Conservation (phyloP, 208 protist genomes). For the Leishmania guyanensis region DNA sequence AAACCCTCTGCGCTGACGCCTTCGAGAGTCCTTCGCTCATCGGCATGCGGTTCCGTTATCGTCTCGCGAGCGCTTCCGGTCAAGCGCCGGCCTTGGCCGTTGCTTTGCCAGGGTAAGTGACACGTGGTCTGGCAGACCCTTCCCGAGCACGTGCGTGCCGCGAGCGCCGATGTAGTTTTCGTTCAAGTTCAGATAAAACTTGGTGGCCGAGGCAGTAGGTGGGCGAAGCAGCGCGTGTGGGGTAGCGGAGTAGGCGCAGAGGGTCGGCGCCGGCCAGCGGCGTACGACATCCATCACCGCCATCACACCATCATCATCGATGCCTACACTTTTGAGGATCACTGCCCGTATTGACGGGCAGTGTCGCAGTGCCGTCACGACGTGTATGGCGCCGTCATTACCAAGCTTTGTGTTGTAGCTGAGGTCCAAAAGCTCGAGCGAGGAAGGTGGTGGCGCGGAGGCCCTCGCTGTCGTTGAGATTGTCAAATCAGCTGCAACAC, state of each 20-base stretch:
- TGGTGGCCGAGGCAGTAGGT: conserved; percentile 19
- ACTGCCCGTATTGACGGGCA: conserved; percentile 65
- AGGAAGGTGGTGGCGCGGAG: conserved; percentile 5
- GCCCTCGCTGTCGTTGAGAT: not conserved
- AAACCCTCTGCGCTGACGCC: not conserved
- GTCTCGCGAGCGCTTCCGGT: conserved; percentile 12
- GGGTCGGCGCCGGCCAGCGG: conserved; percentile 39
- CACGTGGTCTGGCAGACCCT: conserved; percentile 65
- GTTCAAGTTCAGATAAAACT: conserved; percentile 86
- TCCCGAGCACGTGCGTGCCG: conserved; percentile 59
- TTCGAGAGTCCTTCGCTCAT: not conserved
- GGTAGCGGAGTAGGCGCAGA: not conserved
- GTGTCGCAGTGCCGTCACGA: conserved; percentile 40
- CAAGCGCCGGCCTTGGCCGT: not conserved
- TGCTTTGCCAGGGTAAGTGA: conserved; percentile 81
- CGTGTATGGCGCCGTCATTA: conserved; percentile 64
- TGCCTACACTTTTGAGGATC: conserved; percentile 60
- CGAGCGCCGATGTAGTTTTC: conserved; percentile 78
- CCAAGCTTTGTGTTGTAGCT: conserved; percentile 84
- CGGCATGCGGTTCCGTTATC: conserved; percentile 1
- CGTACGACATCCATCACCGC: conserved; percentile 47
- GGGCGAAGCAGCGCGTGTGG: conserved; percentile 15
- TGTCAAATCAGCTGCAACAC: not conserved
- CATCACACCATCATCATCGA: conserved; percentile 67
- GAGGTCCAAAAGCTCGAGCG: conserved; percentile 81